These are phyloP conservation scores for Populus hybrid DNA, from an alignment of 441 rosid genomes.

Conservation along the genomic window DNA sequence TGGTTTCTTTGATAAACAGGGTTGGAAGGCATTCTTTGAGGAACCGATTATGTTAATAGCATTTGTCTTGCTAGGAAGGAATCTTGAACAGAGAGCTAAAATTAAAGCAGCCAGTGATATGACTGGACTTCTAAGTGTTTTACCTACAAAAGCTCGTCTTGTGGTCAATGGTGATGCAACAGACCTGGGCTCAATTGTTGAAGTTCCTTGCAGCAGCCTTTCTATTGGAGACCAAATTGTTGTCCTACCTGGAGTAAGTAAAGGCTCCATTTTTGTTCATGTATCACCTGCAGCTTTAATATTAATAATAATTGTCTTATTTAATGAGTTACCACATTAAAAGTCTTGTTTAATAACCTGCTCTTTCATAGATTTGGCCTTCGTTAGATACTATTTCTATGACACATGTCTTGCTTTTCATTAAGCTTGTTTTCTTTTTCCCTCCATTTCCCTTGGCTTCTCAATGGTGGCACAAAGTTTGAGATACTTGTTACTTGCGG, in stretches of 20 bases:
- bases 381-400: neutral
- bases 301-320: neutral
- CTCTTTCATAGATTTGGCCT: neutral
- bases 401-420: neutral
- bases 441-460: neutral
- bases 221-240: constrained; percentile 84
- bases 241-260: constrained; percentile 89
- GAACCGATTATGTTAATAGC: constrained; percentile 96
- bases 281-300: neutral
- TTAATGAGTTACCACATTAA: neutral
- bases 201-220: constrained; percentile 79
- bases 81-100: constrained; percentile 98
- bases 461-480: constrained; percentile 2
- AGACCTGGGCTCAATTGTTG: constrained; percentile 51
- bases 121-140: constrained; percentile 83
- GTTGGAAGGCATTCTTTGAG: constrained; percentile 98
- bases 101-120: constrained; percentile 95
- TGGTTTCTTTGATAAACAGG: constrained; percentile 49
- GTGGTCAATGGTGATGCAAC: constrained; percentile 51
- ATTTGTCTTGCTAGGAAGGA: constrained; percentile 91
- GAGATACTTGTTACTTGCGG: constrained; percentile 9
- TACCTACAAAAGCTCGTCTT: constrained; percentile 95
- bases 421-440: neutral
- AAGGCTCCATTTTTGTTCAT: neutral
- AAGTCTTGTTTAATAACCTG: neutral